phyloP scores from a whole-genome alignment of 352 stramenopile species.

The Phytopythium boreale region DNA sequence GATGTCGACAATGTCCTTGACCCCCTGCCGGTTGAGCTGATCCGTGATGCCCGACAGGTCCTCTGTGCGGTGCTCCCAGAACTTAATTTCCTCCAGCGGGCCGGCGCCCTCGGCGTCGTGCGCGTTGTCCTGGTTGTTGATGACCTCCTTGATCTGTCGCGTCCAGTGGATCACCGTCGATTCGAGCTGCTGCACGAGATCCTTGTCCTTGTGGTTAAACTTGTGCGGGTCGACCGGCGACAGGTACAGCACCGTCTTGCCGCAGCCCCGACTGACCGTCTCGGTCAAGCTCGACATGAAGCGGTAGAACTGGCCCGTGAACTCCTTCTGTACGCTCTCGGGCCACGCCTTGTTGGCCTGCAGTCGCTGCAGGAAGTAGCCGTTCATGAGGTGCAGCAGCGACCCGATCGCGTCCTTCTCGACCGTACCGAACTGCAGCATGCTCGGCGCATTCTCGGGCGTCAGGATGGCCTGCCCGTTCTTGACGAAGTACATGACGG shows the following conservation, averaged over 20 bases:
- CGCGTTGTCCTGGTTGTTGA: constrained; percentile 94
- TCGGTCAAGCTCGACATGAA: constrained; percentile 96
- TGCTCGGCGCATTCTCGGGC: constrained; percentile 48
- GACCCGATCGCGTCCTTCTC: constrained; percentile 76
- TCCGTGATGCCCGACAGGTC: constrained; percentile 93
- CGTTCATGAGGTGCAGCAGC: constrained; percentile 83
- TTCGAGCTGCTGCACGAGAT: constrained; percentile 95
- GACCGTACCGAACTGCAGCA: constrained; percentile 77
- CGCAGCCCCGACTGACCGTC: constrained; percentile 86
- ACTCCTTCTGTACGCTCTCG: constrained; percentile 93
- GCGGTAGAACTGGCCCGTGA: constrained; percentile 92
- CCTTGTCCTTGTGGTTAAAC: constrained; percentile 91
- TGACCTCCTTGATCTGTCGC: constrained; percentile 96
- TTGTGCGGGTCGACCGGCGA: constrained; percentile 79
- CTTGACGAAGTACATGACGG: constrained; percentile 89
- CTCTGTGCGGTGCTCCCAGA: constrained; percentile 91
- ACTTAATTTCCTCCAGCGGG: constrained; percentile 95
- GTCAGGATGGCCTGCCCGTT: constrained; percentile 72
- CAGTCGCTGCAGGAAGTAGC: constrained; percentile 77
- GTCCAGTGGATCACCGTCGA: constrained; percentile 97
- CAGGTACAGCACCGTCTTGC: constrained; percentile 94
- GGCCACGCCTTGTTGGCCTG: constrained; percentile 86
- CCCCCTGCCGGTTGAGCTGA: constrained; percentile 88
- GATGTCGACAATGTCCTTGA: constrained; percentile 90
- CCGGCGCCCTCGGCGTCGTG: constrained; percentile 89